phyloP scores from a whole-genome alignment of 2,329 filamentous ascomycete species.

The Sclerotinia minor region DNA sequence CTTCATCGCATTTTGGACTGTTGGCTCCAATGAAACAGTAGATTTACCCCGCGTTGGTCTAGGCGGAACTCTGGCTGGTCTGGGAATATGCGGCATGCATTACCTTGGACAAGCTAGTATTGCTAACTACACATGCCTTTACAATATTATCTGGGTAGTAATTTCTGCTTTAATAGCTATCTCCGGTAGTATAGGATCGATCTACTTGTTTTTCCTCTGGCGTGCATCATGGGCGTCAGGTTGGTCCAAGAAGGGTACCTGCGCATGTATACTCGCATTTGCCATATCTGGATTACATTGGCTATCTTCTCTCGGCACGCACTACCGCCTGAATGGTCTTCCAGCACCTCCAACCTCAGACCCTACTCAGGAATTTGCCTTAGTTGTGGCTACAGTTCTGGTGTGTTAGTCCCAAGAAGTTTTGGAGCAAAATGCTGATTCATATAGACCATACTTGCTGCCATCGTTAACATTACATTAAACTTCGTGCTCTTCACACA shows the following conservation, averaged over 20 bases:
- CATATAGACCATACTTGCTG: constrained; percentile 59
- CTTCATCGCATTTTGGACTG: constrained; percentile 68
- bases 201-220: constrained; percentile 76
- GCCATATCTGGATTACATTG: constrained; percentile 88
- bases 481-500: constrained; percentile 50
- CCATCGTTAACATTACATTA: constrained; percentile 57
- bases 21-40: constrained; percentile 60
- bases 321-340: constrained; percentile 57
- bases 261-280: constrained; percentile 66
- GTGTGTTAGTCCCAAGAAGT: constrained; percentile 18
- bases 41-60: constrained; percentile 58
- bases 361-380: constrained; percentile 22
- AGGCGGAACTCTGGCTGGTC: constrained; percentile 69
- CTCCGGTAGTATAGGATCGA: constrained; percentile 66
- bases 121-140: constrained; percentile 69
- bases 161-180: constrained; percentile 73
- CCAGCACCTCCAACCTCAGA: constrained; percentile 40
- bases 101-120: constrained; percentile 85
- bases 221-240: constrained; percentile 73
- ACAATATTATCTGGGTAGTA: constrained; percentile 57
- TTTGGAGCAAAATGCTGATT: not conserved
- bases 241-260: constrained; percentile 71
- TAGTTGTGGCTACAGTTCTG: constrained; percentile 35
- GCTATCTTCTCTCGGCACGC: constrained; percentile 71
- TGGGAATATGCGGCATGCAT: constrained; percentile 81